Base-by-base conservation (phyloP, 441 rosid genomes). In the Croton laevigatus region DNA sequence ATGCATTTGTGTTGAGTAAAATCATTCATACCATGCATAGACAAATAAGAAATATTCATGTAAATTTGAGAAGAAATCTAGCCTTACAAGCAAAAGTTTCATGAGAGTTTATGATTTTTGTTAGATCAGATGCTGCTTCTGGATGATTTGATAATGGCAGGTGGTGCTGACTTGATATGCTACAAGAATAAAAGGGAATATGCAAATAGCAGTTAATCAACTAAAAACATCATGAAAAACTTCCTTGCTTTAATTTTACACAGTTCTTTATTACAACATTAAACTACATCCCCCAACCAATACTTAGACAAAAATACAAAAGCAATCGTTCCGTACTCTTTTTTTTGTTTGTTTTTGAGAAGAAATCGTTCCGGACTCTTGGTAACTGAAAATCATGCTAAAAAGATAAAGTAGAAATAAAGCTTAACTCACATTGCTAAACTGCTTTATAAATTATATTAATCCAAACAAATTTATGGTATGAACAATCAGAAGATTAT, bases 21-120 rank as follows among this genome's bases (percentile, higher is more conserved):
- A 38, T 38, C 8, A 38, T 8, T 38, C 3, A 8, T 38, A 38
- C 42, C 7, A 40, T 40, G 8, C 8, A 4, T 40, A 40, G 10
- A 16, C 45, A n/a, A 23, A 23, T 22, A 40, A 32, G 72, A 75
- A 11, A 58, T 77, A 73, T 55, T 27, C 44, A 69, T 58, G 71
- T 42, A 55, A 72, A 46, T 40, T 70, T 22, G 44, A 66, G 9
- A 59, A 53, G 16, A 23, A 62, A 67, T 54, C 72, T 70, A 55
- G 74, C 73, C 83, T 75, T 77, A 85, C 86, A 57, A 58, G 71
- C 46, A 66, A 64, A 60, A 13, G 64, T n/a, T 48, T 66, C 78
- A 62, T 75, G 73, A 58, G 73, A 34, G 54, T 75, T 68, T 68
- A 23, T 67, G 55, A 66, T 68, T 69, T 71, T 79, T 66, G 75